phyloP scores from a whole-genome alignment of 202 grass and related monocot genomes.

The Musa balbisiana region DNA sequence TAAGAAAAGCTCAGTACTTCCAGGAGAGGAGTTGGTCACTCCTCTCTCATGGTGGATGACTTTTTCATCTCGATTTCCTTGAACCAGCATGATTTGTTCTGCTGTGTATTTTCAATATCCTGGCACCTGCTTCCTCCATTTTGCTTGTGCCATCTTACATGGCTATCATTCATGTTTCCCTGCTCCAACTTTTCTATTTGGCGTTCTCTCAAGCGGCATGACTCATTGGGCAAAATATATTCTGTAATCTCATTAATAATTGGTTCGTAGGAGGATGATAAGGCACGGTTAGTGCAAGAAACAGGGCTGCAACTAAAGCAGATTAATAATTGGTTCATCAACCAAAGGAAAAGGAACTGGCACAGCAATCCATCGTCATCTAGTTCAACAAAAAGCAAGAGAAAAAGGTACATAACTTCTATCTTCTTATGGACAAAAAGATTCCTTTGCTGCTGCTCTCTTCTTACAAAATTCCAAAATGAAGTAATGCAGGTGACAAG shows the following conservation, averaged over 20 bases:
- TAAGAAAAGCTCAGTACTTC: too few species aligned
- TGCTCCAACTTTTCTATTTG: too few species aligned
- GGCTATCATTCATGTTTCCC: too few species aligned
- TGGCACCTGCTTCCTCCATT: neutral
- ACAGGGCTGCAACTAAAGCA: conserved; percentile 77
- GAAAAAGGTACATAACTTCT: conserved; percentile 44
- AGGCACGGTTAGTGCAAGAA: conserved; percentile 73
- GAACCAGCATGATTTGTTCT: neutral
- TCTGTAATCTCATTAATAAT: neutral
- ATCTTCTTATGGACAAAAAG: neutral
- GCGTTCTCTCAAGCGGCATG: too few species aligned
- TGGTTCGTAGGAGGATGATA: conserved; percentile 57
- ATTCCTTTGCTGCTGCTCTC: neutral
- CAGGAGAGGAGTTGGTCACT: too few species aligned
- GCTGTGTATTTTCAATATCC: neutral
- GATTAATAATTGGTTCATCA: conserved; percentile 92
- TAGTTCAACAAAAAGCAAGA: conserved; percentile 51
- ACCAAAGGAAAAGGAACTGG: conserved; percentile 87
- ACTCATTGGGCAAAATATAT: neutral
- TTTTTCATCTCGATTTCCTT: too few species aligned
- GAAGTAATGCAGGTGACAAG: conserved; percentile 18
- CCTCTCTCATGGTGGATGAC: too few species aligned
- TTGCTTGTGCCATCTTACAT: too few species aligned
- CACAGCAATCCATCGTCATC: conserved; percentile 75
- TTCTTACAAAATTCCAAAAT: neutral